phyloP scores from a whole-genome alignment of 164 flowering plant species.

The Magnolia changhungtana region DNA sequence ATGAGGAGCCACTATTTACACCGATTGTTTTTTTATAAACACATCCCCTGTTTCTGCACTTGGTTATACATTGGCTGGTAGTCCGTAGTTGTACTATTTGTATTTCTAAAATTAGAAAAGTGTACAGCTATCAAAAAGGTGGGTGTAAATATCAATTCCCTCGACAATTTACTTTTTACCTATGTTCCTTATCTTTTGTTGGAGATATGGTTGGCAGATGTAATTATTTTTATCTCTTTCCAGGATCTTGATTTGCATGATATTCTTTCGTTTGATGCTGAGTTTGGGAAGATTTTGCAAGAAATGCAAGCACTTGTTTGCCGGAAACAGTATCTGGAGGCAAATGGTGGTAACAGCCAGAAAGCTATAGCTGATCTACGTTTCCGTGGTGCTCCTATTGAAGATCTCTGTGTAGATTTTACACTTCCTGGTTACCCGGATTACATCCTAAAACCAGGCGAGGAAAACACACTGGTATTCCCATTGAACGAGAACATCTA shows the following conservation, averaged over 20 bases:
- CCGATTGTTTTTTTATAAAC: too few relatives aligned
- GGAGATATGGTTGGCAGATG: not conserved
- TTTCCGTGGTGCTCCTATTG: constrained; percentile 71
- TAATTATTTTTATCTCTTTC: constrained; percentile 10
- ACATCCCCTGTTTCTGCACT: too few relatives aligned
- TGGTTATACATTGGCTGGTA: too few relatives aligned
- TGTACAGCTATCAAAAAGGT: too few relatives aligned
- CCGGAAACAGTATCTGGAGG: constrained; percentile 70
- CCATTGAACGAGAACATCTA: not conserved
- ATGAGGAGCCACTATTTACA: too few relatives aligned
- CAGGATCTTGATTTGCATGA: constrained; percentile 98
- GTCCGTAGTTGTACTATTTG: too few relatives aligned
- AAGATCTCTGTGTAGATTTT: constrained; percentile 89
- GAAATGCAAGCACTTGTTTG: constrained; percentile 72
- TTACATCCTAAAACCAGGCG: constrained; percentile 72
- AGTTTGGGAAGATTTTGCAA: constrained; percentile 78
- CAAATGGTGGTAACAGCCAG: constrained; percentile 32
- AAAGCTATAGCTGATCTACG: constrained; percentile 43
- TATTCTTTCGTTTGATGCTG: constrained; percentile 74
- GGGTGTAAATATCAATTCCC: too few relatives aligned
- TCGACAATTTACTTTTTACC: not conserved
- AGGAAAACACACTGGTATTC: constrained; percentile 51
- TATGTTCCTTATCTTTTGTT: not conserved
- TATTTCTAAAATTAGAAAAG: too few relatives aligned
- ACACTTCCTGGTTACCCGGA: constrained; percentile 97